These are phyloP conservation scores for Aquilaria yunnanensis DNA, from an alignment of 345 rosid species.

Conservation along the genomic window DNA sequence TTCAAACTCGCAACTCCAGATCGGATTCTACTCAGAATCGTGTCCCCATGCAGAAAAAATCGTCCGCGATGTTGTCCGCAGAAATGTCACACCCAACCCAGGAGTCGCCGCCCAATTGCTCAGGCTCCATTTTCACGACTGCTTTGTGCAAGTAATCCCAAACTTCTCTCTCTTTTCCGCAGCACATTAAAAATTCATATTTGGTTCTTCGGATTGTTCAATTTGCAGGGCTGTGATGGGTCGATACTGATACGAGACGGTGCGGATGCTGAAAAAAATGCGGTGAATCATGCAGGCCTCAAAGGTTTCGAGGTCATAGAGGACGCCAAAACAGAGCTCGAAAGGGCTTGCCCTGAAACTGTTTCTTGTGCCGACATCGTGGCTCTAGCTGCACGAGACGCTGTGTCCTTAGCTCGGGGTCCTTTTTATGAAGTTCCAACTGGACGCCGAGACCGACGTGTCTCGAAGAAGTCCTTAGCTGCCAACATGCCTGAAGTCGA, in stretches of 20 bases:
- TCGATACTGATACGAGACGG: slow-evolving; percentile 39
- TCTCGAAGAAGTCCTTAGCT: slow-evolving; percentile 28
- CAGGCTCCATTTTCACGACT: slow-evolving; percentile 67
- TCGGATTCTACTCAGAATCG: slow-evolving; percentile 44
- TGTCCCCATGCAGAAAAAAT: slow-evolving; percentile 48
- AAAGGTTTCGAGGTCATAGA: slow-evolving; percentile 40
- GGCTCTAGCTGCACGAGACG: slow-evolving; percentile 62
- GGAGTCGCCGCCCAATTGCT: slow-evolving; percentile 41
- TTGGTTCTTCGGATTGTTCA: background rate
- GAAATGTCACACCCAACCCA: slow-evolving; percentile 24
- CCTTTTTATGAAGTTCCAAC: slow-evolving; percentile 48
- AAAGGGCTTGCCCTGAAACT: slow-evolving; percentile 42
- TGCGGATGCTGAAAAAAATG: slow-evolving; percentile 27
- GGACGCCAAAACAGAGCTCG: slow-evolving; percentile 39
- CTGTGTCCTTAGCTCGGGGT: slow-evolving; percentile 38
- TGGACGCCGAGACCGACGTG: slow-evolving; percentile 62
- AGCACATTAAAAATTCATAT: too few relatives aligned
- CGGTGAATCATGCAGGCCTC: slow-evolving; percentile 31
- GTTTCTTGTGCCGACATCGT: slow-evolving; percentile 63
- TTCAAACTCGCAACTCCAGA: slow-evolving; percentile 32
- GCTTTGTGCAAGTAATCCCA: slow-evolving; percentile 50
- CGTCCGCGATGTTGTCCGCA: slow-evolving; percentile 27
- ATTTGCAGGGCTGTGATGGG: slow-evolving; percentile 58
- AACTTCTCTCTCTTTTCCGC: background rate
- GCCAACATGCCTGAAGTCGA: slow-evolving; percentile 30